Evolutionary conservation across 2,329 filamentous ascomycete species (phyloP), one percentile per base, ranked within the genome.

Genomic region (Epichloe coenophiala): DNA sequence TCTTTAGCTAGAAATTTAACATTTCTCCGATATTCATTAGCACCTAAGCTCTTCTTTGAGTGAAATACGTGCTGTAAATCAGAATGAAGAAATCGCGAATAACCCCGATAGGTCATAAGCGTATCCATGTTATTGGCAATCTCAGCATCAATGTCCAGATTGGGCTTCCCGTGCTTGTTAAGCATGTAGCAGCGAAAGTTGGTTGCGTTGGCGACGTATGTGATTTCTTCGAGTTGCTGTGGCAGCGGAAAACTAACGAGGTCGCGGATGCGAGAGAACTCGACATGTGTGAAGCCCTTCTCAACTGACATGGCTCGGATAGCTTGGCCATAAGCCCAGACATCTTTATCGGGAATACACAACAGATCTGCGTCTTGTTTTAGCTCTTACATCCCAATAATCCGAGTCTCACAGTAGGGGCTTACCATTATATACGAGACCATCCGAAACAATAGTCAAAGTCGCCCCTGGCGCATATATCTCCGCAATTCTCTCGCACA

Each of bases 381-480:
- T 31, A 44, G 35, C 8, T 19, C n/a, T 5, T 17, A 17, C 37
- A 38, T 12, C 15, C 13, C n/a, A 41, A 41, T 7, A 6, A 8
- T 21, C 5, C 1, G 37, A 8, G 13, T 5, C 11, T 38, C 37
- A 17, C 39, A n/a, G 19, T 19, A 17, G 39, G 17, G 39, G 11
- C 39, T 6, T 56, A 74, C 73, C 75, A 51, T 76, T 78, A 43
- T 77, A 78, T 1, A 73, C 70, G 15, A 78, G 63, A 0, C 75
- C 75, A 55, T 78, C 75, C 0, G 75, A 77, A 9, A 74, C 67
- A 38, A 78, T 76, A 17, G 66, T 68, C 2, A 60, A 51, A 11
- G 55, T 41, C 1, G 62, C 62, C 2, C 62, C 62, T 4, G 62
- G 61, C 0, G 41, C 5, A n/a, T 65, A 65, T 1, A 63, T 38